Evolutionary conservation across 805 yeast genomes (phyloP).

Genomic region (Candida boidinii): DNA sequence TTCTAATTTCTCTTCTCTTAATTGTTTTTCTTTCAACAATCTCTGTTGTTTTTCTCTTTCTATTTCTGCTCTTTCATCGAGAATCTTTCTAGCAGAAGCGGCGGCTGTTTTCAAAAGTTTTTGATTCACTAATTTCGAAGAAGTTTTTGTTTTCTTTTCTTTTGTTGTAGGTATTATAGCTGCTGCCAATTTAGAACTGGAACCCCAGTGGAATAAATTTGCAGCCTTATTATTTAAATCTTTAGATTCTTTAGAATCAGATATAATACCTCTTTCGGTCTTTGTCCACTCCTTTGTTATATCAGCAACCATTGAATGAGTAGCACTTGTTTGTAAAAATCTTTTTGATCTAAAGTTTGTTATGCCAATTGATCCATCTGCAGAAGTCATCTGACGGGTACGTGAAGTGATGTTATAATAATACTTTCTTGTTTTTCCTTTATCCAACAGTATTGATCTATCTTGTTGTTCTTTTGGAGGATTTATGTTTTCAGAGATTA

Average conservation of each 20-base stretch:
- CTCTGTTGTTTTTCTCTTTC: slow-evolving; percentile 7
- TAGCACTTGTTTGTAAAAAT: slow-evolving; percentile 7
- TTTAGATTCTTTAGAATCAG: slow-evolving; percentile 2
- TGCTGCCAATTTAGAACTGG: slow-evolving; percentile 2
- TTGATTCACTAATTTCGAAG: slow-evolving; percentile 11
- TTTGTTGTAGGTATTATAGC: background rate
- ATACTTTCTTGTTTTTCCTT: slow-evolving; percentile 5
- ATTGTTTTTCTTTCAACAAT: slow-evolving; percentile 12
- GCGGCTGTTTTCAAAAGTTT: slow-evolving; percentile 14
- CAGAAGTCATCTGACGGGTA: slow-evolving; percentile 2
- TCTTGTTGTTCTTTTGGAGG: slow-evolving; percentile 1
- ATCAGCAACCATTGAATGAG: slow-evolving; percentile 5
- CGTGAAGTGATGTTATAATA: slow-evolving; percentile 7
- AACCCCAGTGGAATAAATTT: slow-evolving; percentile 13
- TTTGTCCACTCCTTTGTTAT: slow-evolving; percentile 17
- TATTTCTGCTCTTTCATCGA: slow-evolving; percentile 13
- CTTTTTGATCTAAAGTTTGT: slow-evolving; percentile 14
- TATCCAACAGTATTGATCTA: background rate
- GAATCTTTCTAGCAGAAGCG: slow-evolving; percentile 9
- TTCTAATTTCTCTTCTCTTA: slow-evolving; percentile 14
- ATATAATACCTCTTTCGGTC: slow-evolving; percentile 17
- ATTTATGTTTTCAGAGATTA: slow-evolving; percentile 1
- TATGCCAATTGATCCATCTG: background rate
- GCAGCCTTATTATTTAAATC: slow-evolving; percentile 1
- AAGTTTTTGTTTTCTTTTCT: background rate